A percentile compares a stretch with the other conserved stretches of the same genome.
Conservation (phyloP, 1,284 basidiomycete species). For the Cystobasidium pallidum region DNA sequence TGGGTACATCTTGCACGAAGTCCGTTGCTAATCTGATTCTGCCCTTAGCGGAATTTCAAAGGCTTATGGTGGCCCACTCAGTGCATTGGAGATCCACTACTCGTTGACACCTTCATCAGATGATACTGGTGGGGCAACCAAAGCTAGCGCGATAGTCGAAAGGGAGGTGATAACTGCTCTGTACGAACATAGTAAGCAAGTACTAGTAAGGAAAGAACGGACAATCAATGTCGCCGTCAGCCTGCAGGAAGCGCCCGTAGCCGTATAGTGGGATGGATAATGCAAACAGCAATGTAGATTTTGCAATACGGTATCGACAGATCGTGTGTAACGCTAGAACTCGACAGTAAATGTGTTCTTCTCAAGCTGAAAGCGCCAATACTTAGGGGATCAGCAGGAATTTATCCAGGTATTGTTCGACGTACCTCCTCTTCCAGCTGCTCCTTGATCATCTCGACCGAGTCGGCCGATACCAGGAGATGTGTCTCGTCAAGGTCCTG, state of each 20-base stretch:
- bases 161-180: conserved; percentile 76
- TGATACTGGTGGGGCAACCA: not conserved
- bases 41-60: conserved; percentile 71
- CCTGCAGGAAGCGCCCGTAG: conserved; percentile 42
- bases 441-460: conserved; percentile 70
- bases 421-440: conserved; percentile 69
- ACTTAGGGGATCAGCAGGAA: not conserved
- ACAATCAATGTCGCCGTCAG: conserved; percentile 48
- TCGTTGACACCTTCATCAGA: conserved; percentile 61
- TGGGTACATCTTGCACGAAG: not conserved
- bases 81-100: conserved; percentile 82
- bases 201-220: conserved; percentile 55
- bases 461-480: conserved; percentile 77
- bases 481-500: conserved; percentile 85
- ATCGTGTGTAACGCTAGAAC: conserved; percentile 23
- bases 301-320: too few relatives aligned
- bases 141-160: conserved; percentile 59
- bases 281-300: conserved; percentile 4
- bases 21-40: not conserved
- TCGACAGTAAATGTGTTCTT: conserved; percentile 52
- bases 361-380: conserved; percentile 34
- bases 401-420: too few relatives aligned
- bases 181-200: conserved; percentile 60
- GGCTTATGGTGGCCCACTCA: conserved; percentile 87
- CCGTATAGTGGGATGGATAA: too few relatives aligned